phyloP scores from a whole-genome alignment of 768 basidiomycete species.

The Tulasnella sp. region DNA sequence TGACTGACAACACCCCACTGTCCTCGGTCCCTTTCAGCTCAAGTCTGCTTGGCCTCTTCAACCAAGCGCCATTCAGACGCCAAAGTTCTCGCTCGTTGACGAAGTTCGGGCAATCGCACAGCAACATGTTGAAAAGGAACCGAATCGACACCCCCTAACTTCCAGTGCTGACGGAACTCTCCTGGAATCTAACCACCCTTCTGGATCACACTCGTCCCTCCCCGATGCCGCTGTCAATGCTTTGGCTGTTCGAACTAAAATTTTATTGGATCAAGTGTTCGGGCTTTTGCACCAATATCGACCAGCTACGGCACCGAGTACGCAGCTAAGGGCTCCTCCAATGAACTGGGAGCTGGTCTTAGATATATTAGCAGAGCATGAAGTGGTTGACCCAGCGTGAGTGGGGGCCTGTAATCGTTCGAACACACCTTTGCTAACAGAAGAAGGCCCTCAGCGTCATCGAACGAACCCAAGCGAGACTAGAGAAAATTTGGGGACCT shows the following conservation, averaged over 20 bases:
- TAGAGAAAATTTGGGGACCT: neutral
- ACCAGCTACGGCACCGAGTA: neutral
- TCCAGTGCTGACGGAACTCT: neutral
- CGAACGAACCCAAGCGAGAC: conserved; percentile 4
- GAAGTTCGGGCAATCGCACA: conserved; percentile 8
- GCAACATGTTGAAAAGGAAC: neutral
- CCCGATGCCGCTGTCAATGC: neutral
- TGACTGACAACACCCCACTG: neutral
- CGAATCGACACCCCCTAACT: neutral
- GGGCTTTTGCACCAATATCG: neutral
- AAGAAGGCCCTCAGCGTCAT: neutral
- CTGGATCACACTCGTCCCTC: neutral
- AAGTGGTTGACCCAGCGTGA: neutral
- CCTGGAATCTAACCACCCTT: neutral
- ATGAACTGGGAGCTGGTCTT: neutral
- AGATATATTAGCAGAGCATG: neutral
- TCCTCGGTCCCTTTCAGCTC: neutral
- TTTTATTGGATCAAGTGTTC: neutral
- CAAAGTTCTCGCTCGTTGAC: conserved; percentile 1
- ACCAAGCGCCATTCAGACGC: neutral
- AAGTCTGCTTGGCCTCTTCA: neutral
- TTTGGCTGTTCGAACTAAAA: neutral
- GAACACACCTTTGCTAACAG: neutral
- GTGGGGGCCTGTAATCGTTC: neutral
- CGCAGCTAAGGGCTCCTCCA: neutral